phyloP scores from a whole-genome alignment of 2,329 filamentous ascomycete species.

The Microdochium bolleyi region DNA sequence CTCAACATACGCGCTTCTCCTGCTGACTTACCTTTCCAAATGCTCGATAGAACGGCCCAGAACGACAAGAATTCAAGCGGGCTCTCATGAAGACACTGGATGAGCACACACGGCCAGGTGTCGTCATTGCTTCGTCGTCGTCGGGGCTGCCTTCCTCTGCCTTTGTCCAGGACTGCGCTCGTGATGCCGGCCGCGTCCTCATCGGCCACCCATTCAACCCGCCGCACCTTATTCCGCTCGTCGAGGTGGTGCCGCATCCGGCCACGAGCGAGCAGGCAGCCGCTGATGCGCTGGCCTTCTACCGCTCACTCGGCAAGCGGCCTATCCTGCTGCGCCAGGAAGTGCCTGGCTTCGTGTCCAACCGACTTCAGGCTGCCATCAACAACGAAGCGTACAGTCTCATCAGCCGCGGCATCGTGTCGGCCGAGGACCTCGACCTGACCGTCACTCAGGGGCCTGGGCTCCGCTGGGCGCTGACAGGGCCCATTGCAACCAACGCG shows the following conservation, averaged over 20 bases:
- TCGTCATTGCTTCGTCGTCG: slow-evolving; percentile 29
- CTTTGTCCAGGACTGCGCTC: slow-evolving; percentile 14
- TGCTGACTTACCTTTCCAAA: not conserved
- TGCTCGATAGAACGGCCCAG: slow-evolving; percentile 23
- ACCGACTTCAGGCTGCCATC: slow-evolving; percentile 32
- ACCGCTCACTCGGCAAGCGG: slow-evolving; percentile 27
- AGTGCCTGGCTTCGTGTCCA: slow-evolving; percentile 32
- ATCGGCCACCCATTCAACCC: slow-evolving; percentile 41
- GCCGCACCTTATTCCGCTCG: slow-evolving; percentile 36
- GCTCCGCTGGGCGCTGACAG: slow-evolving; percentile 11
- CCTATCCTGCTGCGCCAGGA: slow-evolving; percentile 31
- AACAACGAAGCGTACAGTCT: slow-evolving; percentile 23
- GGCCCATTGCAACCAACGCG: slow-evolving; percentile 4
- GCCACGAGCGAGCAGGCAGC: slow-evolving; percentile 17
- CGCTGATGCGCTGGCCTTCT: slow-evolving; percentile 25
- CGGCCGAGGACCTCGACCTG: slow-evolving; percentile 8
- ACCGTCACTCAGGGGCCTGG: slow-evolving; percentile 10
- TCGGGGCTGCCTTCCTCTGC: slow-evolving; percentile 25
- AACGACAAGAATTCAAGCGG: slow-evolving; percentile 28
- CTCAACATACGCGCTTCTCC: no score
- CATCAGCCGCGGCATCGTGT: slow-evolving; percentile 8
- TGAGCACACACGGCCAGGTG: slow-evolving; percentile 14
- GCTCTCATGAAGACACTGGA: slow-evolving; percentile 25
- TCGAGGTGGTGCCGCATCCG: slow-evolving; percentile 32
- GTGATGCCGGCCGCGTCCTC: slow-evolving; percentile 23